phyloP scores from a whole-genome alignment of 768 basidiomycete species.

The Pulveroboletus sp. region DNA sequence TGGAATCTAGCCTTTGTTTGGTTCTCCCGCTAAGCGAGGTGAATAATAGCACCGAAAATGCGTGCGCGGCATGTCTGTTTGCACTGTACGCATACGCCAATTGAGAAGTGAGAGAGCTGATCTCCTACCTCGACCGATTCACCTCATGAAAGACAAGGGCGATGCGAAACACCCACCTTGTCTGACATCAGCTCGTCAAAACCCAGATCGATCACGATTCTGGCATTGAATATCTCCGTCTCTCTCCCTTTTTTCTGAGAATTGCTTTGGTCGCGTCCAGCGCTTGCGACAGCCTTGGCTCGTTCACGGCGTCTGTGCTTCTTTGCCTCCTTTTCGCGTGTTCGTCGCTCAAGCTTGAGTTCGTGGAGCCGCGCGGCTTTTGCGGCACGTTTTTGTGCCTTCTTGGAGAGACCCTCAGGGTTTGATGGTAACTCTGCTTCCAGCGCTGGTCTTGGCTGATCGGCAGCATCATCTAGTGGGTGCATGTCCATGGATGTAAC shows the following conservation, averaged over 20 bases:
- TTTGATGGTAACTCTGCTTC: constrained; percentile 13
- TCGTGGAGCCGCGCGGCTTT: constrained; percentile 65
- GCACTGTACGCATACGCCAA: constrained; percentile 88
- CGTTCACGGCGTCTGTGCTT: constrained; percentile 67
- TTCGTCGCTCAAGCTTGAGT: constrained; percentile 69
- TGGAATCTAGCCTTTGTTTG: constrained; percentile 57
- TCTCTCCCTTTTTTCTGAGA: constrained; percentile 26
- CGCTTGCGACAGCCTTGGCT: constrained; percentile 48
- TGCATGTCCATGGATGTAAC: constrained; percentile 17
- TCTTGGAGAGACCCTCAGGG: constrained; percentile 60
- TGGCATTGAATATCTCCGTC: constrained; percentile 50
- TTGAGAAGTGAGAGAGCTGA: constrained; percentile 86
- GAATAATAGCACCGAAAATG: constrained; percentile 73
- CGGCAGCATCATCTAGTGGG: constrained; percentile 8
- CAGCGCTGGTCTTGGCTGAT: constrained; percentile 15
- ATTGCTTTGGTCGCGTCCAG: constrained; percentile 40
- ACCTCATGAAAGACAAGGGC: constrained; percentile 10
- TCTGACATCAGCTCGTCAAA: constrained; percentile 94
- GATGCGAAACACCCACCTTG: constrained; percentile 56
- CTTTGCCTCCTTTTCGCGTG: constrained; percentile 72
- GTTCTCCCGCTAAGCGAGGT: constrained; percentile 79
- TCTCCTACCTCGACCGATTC: constrained; percentile 58
- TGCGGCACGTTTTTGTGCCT: constrained; percentile 72
- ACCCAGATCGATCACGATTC: constrained; percentile 80
- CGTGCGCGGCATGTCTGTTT: constrained; percentile 69